Base-by-base conservation (phyloP, 2,329 filamentous ascomycete species). In the Parafenestella ontariensis region DNA sequence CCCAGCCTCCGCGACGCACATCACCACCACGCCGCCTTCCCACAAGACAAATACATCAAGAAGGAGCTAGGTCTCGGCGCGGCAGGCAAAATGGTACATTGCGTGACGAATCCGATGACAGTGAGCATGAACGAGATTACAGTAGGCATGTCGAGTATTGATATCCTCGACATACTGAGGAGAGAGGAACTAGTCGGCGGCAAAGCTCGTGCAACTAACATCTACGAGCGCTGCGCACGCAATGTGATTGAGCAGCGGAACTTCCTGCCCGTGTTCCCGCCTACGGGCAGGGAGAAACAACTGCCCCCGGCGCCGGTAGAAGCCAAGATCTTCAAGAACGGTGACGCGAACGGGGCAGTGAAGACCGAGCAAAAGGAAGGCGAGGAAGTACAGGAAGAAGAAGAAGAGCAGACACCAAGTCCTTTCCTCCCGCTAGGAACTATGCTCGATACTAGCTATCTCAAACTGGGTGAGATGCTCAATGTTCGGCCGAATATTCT, bases 91-190 rank as follows among this genome's bases (percentile, higher is more conserved):
- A 83, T 88, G 52, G 89, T 85, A 10, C 87, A 85, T 50, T 85
- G 96, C 64, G 86, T 97, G 15, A 91, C 92, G 2, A 98, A 98
- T 71, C 95, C 95, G 0, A 94, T 96, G 82, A 92, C 90, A 8
- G 77, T 98, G 3, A 91, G 87, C 5, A 82, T 98, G 61, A 99
- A 99, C 76, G 95, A 98, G 76, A 84, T 89, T 39, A 83, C 94
- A 1, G 77, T 97, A 23, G 92, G 90, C 4, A 83, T 97, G 64
- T 92, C 89, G 23, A 89, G 88, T 0, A 90, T 96, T 68, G 95
- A 99, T 71, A 80, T 92, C 3, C 81, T 99, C 1, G 92, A 87
- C 59, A 92, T 97, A 76, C 78, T 97, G 47, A 84, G 88, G n/a
- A 81, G 84, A 23, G 89, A 94, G 66, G 92, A 96, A 74, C 81